Base-by-base conservation (phyloP, 495 filamentous ascomycete genomes). In the Lasiosphaeria hispida region DNA sequence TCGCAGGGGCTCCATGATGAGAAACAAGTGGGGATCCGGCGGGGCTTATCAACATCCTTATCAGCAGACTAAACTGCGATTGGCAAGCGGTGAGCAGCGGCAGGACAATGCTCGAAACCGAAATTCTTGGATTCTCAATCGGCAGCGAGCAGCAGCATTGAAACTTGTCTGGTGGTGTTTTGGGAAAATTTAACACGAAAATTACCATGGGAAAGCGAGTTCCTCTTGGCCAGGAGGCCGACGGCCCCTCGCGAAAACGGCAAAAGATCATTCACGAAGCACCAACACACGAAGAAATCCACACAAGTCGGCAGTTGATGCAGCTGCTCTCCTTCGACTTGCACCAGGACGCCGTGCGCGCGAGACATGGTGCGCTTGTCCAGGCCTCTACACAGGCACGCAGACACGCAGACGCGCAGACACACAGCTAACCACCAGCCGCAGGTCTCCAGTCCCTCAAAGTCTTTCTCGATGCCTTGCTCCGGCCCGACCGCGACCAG, bases 361-460 rank as follows among this genome's bases (percentile, higher is more conserved):
- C 82, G 59, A 85, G 84, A 64, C 84, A 88, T 77, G 85, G 88
- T 90, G 72, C 58, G 79, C 3, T 40, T 40, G 10, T 37, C 13
- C n/a, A n/a, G n/a, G n/a, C n/a, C n/a, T n/a, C n/a, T n/a, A n/a
- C n/a, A n/a, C n/a, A n/a, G n/a, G 34, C 3, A n/a, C 13, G 33
- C 15, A 10, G 0, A 2, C 15, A 52, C 15, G 11, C 10, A 7
- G 6, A 2, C 35, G 38, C 15, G n/a, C 10, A 7, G 4, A 36
- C 18, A 10, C 8, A 14, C 13, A 11, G 7, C 41, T 52, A n/a
- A 47, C 38, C 10, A 8, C 0, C n/a, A 14, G 0, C 4, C 34
- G 9, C 45, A 94, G 90, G 84, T 14, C 78, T 96, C 1, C 81
- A 84, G 56, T 85, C 81, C 23, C 88, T 96, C 72, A 94, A 92